Evolutionary conservation across 306 rosid species (phyloP), one percentile per base, ranked within the genome.

Genomic region (Phaseolus lunatus): DNA sequence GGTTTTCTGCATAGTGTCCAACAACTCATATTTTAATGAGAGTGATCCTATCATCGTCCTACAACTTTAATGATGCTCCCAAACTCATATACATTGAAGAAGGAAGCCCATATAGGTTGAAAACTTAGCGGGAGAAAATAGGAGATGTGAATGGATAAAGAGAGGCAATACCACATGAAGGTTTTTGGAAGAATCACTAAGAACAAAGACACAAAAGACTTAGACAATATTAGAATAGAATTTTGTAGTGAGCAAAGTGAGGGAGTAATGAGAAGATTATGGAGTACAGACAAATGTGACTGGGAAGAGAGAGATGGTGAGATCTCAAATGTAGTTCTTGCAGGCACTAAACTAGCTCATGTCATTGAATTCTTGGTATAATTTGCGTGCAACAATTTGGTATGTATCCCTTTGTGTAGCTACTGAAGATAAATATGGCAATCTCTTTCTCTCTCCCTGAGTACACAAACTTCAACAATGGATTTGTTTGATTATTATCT

Each of bases 191-290:
- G 43, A 59, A 59, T 59, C 67, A 7, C 67, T 59, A 27, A 15
- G 67, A 59, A 59, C 67, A 59, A 59, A 59, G 67, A 59, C 67
- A 27, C 67, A 59, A 59, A 59, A 27, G 67, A 37, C 43, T 26
- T 29, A 7, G 41, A 27, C 20, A 59, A 59, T 7, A 27, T 9
- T 9, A 39, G 12, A 37, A 59, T 59, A 14, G 66, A 59, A 59
- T 15, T 59, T 59, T 59, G 2, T 8, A 27, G 11, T 59, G 11
- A 3, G 39, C 20, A 2, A 26, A 23, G 16, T 23, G 33, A 22
- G 33, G 18, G 33, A 23, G 19, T 59, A 3, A 14, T 59, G 66
- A 26, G 37, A 26, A 24, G 66, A 59, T 27, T 59, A 59, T 15
- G 41, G 41, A 59, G 11, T 59, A 27, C 22, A 59, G 67, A 27